Conservation (phyloP, 257 asterid species). For the Catharanthus roseus region DNA sequence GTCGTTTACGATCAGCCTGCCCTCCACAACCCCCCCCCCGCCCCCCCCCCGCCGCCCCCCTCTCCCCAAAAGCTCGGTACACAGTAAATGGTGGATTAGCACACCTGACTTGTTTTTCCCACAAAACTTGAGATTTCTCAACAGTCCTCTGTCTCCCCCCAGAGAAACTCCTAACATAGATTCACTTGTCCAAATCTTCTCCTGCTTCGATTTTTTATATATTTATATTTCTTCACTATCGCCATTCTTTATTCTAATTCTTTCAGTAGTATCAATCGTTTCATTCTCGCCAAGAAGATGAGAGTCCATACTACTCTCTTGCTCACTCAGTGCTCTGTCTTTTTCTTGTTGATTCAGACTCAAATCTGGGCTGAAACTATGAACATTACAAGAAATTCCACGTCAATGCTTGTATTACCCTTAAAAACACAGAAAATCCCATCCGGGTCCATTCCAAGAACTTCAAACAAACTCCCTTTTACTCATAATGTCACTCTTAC, state of each 20-base stretch:
- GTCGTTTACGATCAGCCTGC: background rate
- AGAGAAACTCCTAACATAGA: background rate
- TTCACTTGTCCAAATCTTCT: constrained; percentile 4
- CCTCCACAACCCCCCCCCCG: too few relatives aligned
- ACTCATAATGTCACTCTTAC: constrained; percentile 91
- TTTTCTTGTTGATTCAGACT: constrained; percentile 10
- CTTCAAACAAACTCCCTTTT: constrained; percentile 57
- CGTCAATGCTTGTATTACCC: constrained; percentile 38
- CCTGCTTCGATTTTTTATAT: background rate
- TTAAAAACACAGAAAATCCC: constrained; percentile 51
- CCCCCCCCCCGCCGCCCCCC: too few relatives aligned
- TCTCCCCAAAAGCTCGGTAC: too few relatives aligned
- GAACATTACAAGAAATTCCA: constrained; percentile 8
- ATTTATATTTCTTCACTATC: too few relatives aligned
- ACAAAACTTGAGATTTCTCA: background rate
- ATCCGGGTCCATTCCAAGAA: constrained; percentile 21
- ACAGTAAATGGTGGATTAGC: background rate
- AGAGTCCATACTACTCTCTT: constrained; percentile 8
- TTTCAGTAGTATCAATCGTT: constrained; percentile 5
- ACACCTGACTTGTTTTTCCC: background rate
- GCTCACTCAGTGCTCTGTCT: background rate
- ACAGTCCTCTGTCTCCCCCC: constrained; percentile 11
- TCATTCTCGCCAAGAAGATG: constrained; percentile 15
- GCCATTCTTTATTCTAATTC: background rate
- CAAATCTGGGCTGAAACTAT: constrained; percentile 20